Percentiles rank a stretch among this genome's conserved stretches.
Conservation (phyloP, 192 early-diverging fungal species). For the Backusella luteola region DNA sequence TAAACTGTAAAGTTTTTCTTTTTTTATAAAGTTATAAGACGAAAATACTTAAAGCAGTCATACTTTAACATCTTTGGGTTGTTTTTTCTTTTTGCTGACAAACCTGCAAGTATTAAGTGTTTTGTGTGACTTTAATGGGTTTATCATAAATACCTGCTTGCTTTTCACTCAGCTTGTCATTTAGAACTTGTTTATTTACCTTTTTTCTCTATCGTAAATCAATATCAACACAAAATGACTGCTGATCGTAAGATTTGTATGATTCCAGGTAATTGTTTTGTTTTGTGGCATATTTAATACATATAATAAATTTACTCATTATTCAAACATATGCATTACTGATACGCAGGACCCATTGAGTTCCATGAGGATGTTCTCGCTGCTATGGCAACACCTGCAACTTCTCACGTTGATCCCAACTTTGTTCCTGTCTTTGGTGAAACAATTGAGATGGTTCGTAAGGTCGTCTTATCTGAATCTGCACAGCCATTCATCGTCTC, state of each 20-base stretch:
- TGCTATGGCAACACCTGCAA: slow-evolving; percentile 86
- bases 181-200: not conserved
- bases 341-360: slow-evolving; percentile 80
- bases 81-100: slow-evolving; percentile 3
- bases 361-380: slow-evolving; percentile 84
- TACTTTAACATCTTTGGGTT: not conserved
- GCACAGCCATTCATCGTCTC: slow-evolving; percentile 94
- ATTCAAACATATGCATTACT: not conserved
- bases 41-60: not conserved
- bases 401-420: slow-evolving; percentile 88
- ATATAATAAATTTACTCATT: not conserved
- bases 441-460: slow-evolving; percentile 76
- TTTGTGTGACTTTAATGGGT: not conserved
- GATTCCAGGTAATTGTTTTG: slow-evolving; percentile 72
- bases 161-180: not conserved
- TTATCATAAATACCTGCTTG: not conserved
- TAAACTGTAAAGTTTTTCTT: slow-evolving; percentile 9
- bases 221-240: slow-evolving; percentile 18
- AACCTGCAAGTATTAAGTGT: slow-evolving; percentile 9
- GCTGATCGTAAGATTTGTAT: slow-evolving; percentile 79
- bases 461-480: slow-evolving; percentile 74
- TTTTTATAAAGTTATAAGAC: slow-evolving; percentile 8
- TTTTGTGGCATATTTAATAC: not conserved
- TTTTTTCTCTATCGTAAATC: not conserved
- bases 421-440: slow-evolving; percentile 89